Base-by-base conservation (phyloP, 768 basidiomycete species). In the Kwoniella dendrophila region DNA sequence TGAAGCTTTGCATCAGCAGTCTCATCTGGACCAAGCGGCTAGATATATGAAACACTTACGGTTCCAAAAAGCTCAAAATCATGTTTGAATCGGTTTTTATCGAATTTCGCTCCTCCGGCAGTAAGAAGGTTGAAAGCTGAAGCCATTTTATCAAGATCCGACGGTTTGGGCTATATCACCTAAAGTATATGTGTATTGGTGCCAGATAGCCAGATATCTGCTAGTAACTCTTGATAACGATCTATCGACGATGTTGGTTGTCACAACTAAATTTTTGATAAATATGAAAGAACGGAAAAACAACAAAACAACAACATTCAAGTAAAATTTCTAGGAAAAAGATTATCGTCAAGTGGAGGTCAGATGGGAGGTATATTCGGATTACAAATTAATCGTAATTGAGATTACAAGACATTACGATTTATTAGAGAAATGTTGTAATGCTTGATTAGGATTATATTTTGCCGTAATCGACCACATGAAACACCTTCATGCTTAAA, bases 111-210 rank as follows among this genome's bases (percentile, higher is more conserved):
- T 1, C 92, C 91, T 33, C 94, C 94, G 16, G 90, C 85, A 32
- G 93, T 92, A 27, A 98, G 85, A 12, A 96, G 79, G 66, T 88
- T 89, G 78, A 98, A 98, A 4, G 91, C 87, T 1, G 74, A 68
- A 2, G 69, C 51, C 67, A 72, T 68, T n/a, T n/a, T n/a, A n/a
- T n/a, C n/a, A n/a, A n/a, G n/a, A n/a, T n/a, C n/a, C n/a, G n/a
- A n/a, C n/a, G n/a, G n/a, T n/a, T n/a, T n/a, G n/a, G n/a, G n/a
- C n/a, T n/a, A n/a, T n/a, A n/a, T n/a, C n/a, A n/a, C n/a, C n/a
- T n/a, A n/a, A n/a, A n/a, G n/a, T n/a, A n/a, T n/a, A n/a, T n/a
- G n/a, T n/a, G n/a, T n/a, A n/a, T n/a, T n/a, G n/a, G n/a, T n/a
- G n/a, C n/a, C n/a, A n/a, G n/a, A n/a, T n/a, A n/a, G n/a, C n/a